phyloP scores from a whole-genome alignment of 805 yeast species.

The Cyberlindnera maclurae region DNA sequence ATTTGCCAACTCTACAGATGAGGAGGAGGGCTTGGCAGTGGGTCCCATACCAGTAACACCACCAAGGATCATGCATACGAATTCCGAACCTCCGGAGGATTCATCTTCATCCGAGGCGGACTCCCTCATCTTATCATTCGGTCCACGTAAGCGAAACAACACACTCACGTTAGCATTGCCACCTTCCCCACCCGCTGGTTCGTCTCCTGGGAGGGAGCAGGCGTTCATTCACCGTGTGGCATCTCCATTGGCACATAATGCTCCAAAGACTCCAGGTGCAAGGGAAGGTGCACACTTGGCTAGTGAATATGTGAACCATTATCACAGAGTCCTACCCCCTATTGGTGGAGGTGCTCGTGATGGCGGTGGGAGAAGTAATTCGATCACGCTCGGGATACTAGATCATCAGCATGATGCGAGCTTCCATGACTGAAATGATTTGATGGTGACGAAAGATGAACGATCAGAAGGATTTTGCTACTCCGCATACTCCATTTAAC shows the following conservation, averaged over 20 bases:
- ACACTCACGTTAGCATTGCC: conserved; percentile 31
- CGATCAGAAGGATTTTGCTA: background rate
- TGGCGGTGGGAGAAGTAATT: conserved; percentile 10
- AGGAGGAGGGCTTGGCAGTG: background rate
- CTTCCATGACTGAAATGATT: background rate
- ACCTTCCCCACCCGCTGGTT: background rate
- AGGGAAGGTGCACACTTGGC: conserved; percentile 24
- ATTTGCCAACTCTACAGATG: conserved; percentile 12
- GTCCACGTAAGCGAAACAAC: conserved; percentile 1
- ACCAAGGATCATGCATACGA: background rate
- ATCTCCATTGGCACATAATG: conserved; percentile 29
- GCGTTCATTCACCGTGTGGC: conserved; percentile 18
- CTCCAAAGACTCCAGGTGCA: conserved; percentile 28
- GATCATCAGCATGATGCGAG: conserved; percentile 1
- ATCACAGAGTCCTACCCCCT: conserved; percentile 3
- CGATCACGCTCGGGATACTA: conserved; percentile 21
- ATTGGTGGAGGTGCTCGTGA: background rate
- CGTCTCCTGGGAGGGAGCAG: background rate
- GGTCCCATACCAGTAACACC: background rate
- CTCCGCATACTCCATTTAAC: background rate
- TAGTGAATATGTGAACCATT: conserved; percentile 6
- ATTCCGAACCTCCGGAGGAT: background rate
- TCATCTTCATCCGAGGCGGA: conserved; percentile 2
- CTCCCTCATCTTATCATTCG: conserved; percentile 6
- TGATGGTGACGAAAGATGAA: no score